Evolutionary conservation across 2,329 filamentous ascomycete genomes (phyloP).

Genomic region (Aureobasidium namibiae): DNA sequence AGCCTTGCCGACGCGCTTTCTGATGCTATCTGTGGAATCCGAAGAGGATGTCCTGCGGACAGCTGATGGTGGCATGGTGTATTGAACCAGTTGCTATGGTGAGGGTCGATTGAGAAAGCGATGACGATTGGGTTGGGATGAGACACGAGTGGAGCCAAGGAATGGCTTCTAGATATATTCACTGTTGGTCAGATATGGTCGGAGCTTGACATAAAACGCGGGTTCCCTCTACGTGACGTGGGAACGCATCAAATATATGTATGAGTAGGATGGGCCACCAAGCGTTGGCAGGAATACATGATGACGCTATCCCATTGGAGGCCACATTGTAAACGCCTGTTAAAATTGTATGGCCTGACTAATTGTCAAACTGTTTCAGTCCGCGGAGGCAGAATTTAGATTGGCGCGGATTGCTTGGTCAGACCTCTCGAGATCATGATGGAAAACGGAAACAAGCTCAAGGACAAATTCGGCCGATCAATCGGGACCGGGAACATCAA

Average conservation of each 20-base stretch:
- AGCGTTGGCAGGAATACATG: conserved; percentile 6
- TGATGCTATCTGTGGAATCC: conserved; percentile 30
- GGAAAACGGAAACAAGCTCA: background rate
- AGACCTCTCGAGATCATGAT: conserved; percentile 9
- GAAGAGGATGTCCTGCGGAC: conserved; percentile 9
- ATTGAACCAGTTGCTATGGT: background rate
- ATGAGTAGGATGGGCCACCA: conserved; percentile 5
- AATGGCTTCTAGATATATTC: background rate
- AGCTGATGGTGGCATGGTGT: conserved; percentile 7
- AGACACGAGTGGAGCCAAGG: background rate
- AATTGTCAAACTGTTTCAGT: conserved; percentile 12
- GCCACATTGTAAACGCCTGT: conserved; percentile 4
- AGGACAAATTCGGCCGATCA: background rate
- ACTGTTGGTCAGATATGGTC: background rate
- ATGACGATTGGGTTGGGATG: background rate
- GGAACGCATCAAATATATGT: conserved; percentile 11
- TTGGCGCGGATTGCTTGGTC: conserved; percentile 10
- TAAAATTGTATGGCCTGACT: conserved; percentile 12
- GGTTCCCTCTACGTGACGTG: background rate
- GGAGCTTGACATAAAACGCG: conserved; percentile 1
- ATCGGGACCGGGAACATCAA: conserved; percentile 2
- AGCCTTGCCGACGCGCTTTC: conserved; percentile 59
- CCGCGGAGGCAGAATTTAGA: conserved; percentile 10
- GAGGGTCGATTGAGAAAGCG: background rate
- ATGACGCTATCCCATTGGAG: conserved; percentile 8